phyloP scores from a whole-genome alignment of 371 early-diverging fungal species.

The Zychaea mexicana region DNA sequence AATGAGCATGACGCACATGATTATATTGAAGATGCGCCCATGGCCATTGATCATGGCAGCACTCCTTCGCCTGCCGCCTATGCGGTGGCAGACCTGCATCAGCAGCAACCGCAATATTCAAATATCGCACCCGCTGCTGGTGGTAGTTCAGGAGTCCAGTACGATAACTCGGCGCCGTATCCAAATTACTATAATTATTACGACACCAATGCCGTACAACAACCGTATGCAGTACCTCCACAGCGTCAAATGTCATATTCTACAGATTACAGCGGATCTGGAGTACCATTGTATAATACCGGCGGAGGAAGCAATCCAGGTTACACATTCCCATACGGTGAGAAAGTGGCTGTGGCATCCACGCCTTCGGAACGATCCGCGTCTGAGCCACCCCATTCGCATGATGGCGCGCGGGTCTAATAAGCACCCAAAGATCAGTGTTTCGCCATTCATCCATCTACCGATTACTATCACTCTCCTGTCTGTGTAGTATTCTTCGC shows the following conservation, averaged over 20 bases:
- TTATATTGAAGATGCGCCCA: constrained; percentile 2
- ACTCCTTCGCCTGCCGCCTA: not conserved
- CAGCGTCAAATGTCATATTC: constrained; percentile 5
- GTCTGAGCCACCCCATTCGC: constrained; percentile 9
- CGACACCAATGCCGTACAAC: not conserved
- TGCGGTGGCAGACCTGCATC: not conserved
- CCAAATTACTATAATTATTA: constrained; percentile 2
- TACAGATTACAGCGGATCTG: constrained; percentile 1
- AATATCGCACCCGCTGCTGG: not conserved
- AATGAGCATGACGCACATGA: not conserved
- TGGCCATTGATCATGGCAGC: not conserved
- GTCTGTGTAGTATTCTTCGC: too few relatives aligned
- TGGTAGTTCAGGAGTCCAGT: too few relatives aligned
- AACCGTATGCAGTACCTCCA: not conserved
- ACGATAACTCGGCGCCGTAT: not conserved
- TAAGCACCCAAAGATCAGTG: too few relatives aligned
- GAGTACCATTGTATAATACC: not conserved
- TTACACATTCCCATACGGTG: not conserved
- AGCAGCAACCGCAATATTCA: not conserved
- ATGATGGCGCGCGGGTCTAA: constrained; percentile 2
- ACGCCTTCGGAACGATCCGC: constrained; percentile 1
- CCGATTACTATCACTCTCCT: too few relatives aligned
- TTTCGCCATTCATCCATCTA: too few relatives aligned
- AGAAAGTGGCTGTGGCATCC: constrained; percentile 3
- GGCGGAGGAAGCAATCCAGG: not conserved